Percentiles rank a stretch among this genome's conserved stretches.
Evolutionary conservation across 2,329 filamentous ascomycete species (phyloP).

Genomic region (Blumeria graminis): DNA sequence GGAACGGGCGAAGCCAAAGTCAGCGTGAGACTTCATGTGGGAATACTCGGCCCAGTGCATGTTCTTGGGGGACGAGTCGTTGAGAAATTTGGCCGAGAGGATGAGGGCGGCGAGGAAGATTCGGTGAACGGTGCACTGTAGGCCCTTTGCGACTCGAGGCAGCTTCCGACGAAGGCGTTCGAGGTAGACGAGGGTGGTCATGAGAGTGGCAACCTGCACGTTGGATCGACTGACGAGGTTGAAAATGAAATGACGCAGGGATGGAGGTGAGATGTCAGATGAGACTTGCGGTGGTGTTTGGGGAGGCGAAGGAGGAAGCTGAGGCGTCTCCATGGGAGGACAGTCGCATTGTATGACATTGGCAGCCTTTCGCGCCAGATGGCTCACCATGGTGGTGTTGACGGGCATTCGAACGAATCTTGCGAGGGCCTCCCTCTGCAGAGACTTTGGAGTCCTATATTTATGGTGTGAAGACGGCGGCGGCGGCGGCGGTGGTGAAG

Average conservation of each 20-base stretch:
- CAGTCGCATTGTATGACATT: conserved; percentile 59
- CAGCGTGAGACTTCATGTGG: conserved; percentile 34
- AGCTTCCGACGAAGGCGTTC: conserved; percentile 60
- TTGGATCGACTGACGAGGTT: conserved; percentile 81
- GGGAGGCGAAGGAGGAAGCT: conserved; percentile 18
- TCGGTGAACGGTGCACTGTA: conserved; percentile 87
- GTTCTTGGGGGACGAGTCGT: conserved; percentile 98
- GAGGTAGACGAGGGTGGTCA: conserved; percentile 91
- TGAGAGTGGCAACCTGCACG: conserved; percentile 88
- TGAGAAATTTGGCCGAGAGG: conserved; percentile 83
- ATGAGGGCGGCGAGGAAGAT: conserved; percentile 86
- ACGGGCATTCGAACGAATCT: conserved; percentile 61
- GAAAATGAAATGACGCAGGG: conserved; percentile 74
- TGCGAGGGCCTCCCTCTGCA: conserved; percentile 50
- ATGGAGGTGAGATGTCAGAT: conserved; percentile 30
- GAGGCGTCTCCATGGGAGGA: conserved; percentile 22
- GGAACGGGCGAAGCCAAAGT: conserved; percentile 76
- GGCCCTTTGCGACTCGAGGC: conserved; percentile 83
- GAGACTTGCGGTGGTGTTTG: conserved; percentile 25
- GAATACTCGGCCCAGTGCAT: conserved; percentile 99
- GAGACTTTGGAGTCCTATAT: conserved; percentile 2
- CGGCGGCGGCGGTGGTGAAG: too few species aligned
- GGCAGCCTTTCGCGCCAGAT: conserved; percentile 48
- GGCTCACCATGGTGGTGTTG: conserved; percentile 49
- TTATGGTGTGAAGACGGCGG: too few species aligned